Evolutionary conservation across 2,329 filamentous ascomycete species (phyloP), one percentile per base, ranked within the genome.

Genomic region (Helicocarpus griseus): DNA sequence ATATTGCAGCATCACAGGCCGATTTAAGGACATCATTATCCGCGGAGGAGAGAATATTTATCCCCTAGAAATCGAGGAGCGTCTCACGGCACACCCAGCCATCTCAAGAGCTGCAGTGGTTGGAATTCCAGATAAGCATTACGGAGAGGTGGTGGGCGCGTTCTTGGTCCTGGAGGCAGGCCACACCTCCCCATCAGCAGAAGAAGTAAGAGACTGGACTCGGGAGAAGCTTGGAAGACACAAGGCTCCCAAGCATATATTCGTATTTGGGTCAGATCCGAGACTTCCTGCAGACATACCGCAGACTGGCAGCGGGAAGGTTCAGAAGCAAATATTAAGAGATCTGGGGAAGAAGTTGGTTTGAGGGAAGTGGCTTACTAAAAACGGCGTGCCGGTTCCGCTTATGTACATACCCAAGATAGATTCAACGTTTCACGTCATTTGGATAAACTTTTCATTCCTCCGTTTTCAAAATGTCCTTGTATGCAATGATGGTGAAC

Each of bases 1-100:
- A 0, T 87, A 86, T 62, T 87, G 84, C 58, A 76, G 73, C 5
- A 88, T 89, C 58, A 89, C 85, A 0, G 85, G 86, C 0, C 74
- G 85, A 19, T 87, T 87, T 69, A 89, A 89, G 69, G 86, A 89
- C 53, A 87, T 89, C 33, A 87, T 89, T 53, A 89, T 89, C 54
- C 74, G 85, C 60, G 85, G 82, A 50, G 85, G 85, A 45, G 84
- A 87, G 66, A 88, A 88, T 66, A 77, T 79, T 48, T 86, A 87
- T 61, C 85, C 85, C 1, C 75, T 87, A 21, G 85, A 89, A 63
- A 87, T 88, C 54, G 85, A 89, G 66, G 83, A 87, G 64, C 77
- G 84, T 2, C 74, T 89, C n/a, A 70, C 82, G 43, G 74, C 76
- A 1, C 85, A 89, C 64, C 75, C 81, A 0, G 70, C 74, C 1